A percentile compares a stretch with the other conserved stretches of the same genome.
Evolutionary conservation across 306 rosid genomes (phyloP).

Genomic region (Quercus engelmannii): DNA sequence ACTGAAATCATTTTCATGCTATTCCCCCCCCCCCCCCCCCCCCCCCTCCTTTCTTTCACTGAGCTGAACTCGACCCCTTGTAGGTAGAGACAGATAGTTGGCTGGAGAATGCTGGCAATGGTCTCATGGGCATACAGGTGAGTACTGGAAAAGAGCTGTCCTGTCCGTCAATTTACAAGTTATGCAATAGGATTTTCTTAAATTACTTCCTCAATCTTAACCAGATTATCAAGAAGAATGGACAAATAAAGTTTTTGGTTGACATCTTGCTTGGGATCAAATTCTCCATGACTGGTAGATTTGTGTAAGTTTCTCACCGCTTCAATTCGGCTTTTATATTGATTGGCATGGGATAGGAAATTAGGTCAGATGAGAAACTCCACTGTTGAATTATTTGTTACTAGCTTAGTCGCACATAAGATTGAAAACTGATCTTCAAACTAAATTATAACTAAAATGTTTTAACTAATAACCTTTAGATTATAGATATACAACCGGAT

Average conservation of each 20-base stretch:
- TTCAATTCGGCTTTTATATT: neutral
- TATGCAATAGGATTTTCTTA: neutral
- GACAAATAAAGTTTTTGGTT: constrained; percentile 64
- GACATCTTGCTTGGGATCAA: constrained; percentile 68
- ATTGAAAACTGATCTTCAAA: no score
- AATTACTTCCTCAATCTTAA: neutral
- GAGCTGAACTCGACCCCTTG: neutral
- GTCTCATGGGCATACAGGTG: constrained; percentile 92
- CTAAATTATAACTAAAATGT: no score
- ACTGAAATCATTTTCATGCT: neutral
- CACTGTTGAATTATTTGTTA: neutral
- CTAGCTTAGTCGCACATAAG: no score
- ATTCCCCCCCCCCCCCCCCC: neutral
- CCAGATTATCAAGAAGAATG: constrained; percentile 68
- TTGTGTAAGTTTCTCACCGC: constrained; percentile 46
- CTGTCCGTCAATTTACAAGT: neutral
- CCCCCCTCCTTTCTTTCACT: neutral
- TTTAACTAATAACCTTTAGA: no score
- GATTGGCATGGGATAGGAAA: neutral
- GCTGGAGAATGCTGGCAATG: constrained; percentile 95
- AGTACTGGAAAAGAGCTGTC: neutral
- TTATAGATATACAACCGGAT: no score
- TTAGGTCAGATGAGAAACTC: neutral
- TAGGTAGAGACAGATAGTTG: constrained; percentile 93
- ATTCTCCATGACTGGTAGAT: constrained; percentile 69